Base-by-base conservation (phyloP, 169 alveolate genomes). In the Plasmodium yoelii region DNA sequence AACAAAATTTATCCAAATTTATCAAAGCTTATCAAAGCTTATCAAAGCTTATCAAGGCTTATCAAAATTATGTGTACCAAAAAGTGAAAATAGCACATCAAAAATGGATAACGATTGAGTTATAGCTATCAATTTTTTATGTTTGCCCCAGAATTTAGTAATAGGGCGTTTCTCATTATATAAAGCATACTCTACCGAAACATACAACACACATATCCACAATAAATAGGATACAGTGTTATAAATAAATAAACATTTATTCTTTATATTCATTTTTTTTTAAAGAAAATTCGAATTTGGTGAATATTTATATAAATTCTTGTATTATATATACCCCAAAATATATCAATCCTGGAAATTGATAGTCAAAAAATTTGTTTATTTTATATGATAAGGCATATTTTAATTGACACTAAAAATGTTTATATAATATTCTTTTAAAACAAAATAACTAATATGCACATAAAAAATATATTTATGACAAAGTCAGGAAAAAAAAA, bases 51-150 rank as follows among this genome's bases (percentile, higher is more conserved):
- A 60, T 42, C 9, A 55, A 13, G 46, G 4, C 42, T 19, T 24
- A 61, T 46, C 18, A 10, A 12, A 22, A 26, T 61, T n/a, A 15
- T 0, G 6, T 22, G 8, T 75, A 75, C 88, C 77, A 22, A 64
- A 51, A 2, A 75, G 68, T 56, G 88, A 12, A 18, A 61, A 75
- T 13, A 75, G 39, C 49, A 75, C 56, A 13, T 75, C 88, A 67
- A 75, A 67, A 26, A 64, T 57, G 55, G 88, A 75, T 24, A 75
- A 65, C 5, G 88, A 61, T 34, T 75, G 88, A 4, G 88, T 75
- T 42, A 46, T 57, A 9, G 88, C 46, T 47, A 75, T 63, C 9
- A 75, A 46, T 2, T 75, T 61, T 75, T 64, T 75, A 47, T 63
- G 49, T 19, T 61, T 47, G 10, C 59, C 47, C 88, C 88, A 75